Evolutionary conservation across 495 filamentous ascomycete species (phyloP).

Genomic region (Xylaria longipes): DNA sequence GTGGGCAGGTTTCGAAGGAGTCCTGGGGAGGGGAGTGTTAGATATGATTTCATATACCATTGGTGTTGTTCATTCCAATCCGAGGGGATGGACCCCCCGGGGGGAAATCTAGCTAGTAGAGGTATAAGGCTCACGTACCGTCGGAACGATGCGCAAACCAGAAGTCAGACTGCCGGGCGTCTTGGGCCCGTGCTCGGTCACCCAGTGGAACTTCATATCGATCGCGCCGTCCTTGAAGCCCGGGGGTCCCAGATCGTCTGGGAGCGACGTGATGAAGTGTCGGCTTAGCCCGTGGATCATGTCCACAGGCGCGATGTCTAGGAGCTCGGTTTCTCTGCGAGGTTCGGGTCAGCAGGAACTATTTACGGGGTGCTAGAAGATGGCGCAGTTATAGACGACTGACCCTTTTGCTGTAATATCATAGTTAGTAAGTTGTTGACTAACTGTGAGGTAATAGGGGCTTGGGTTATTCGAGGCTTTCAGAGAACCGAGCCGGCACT

Average conservation of each 20-base stretch:
- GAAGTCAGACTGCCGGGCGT: neutral
- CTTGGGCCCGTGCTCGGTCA: constrained; percentile 24
- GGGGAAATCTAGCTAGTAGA: no score
- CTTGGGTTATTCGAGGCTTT: neutral
- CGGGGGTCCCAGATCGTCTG: constrained; percentile 16
- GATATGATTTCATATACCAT: constrained; percentile 7
- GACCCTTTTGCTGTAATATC: neutral
- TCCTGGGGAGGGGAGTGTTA: no score
- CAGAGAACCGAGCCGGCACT: neutral
- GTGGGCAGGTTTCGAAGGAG: constrained; percentile 32
- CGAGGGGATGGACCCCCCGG: no score
- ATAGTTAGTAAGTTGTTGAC: neutral
- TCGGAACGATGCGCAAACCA: neutral
- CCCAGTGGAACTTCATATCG: constrained; percentile 31
- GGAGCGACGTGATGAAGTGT: constrained; percentile 19
- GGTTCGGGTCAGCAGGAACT: neutral
- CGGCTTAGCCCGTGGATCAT: constrained; percentile 29
- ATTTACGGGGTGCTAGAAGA: no score
- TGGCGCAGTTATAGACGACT: neutral
- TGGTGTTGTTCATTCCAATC: neutral
- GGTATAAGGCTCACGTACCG: no score
- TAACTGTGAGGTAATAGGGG: neutral
- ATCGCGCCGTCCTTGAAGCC: constrained; percentile 27
- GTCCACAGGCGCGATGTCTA: constrained; percentile 32
- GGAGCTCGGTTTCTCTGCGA: constrained; percentile 27